These are phyloP conservation scores for Rhizopus sp. DNA, from an alignment of 371 early-diverging fungal genomes.

Conservation along the genomic window DNA sequence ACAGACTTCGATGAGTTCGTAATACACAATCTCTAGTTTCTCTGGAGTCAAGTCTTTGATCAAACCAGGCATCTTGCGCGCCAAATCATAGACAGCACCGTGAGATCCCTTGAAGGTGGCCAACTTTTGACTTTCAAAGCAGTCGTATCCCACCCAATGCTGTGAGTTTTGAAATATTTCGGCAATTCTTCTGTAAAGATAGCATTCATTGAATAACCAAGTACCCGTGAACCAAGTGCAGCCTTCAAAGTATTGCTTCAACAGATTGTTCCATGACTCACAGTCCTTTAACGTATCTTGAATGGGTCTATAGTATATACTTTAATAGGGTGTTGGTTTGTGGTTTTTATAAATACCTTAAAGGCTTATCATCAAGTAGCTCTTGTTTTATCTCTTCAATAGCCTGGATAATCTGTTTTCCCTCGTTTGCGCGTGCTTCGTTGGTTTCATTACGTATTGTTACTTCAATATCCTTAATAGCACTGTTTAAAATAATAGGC, in stretches of 20 bases:
- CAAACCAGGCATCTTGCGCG: slow-evolving; percentile 51
- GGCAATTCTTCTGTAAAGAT: slow-evolving; percentile 79
- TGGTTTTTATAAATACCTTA: slow-evolving; percentile 41
- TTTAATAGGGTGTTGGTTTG: background rate
- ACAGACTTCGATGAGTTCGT: slow-evolving; percentile 72
- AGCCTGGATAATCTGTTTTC: slow-evolving; percentile 59
- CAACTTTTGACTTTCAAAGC: slow-evolving; percentile 73
- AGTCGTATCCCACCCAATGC: slow-evolving; percentile 73
- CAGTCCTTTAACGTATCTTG: slow-evolving; percentile 63
- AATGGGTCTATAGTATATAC: slow-evolving; percentile 48
- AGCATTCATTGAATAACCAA: slow-evolving; percentile 84
- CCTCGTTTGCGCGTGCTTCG: slow-evolving; percentile 52
- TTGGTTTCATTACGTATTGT: slow-evolving; percentile 32
- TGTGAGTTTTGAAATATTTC: slow-evolving; percentile 59
- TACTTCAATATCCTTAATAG: slow-evolving; percentile 63
- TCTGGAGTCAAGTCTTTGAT: slow-evolving; percentile 41
- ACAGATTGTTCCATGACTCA: slow-evolving; percentile 63
- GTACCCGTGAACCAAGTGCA: slow-evolving; percentile 73
- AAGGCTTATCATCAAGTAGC: slow-evolving; percentile 63
- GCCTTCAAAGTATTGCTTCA: slow-evolving; percentile 50
- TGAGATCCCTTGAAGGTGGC: slow-evolving; percentile 68
- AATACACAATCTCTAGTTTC: slow-evolving; percentile 54
- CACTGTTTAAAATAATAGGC: slow-evolving; percentile 82
- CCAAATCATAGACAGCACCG: slow-evolving; percentile 66
- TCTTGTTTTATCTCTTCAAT: slow-evolving; percentile 70